Evolutionary conservation across 2,329 filamentous ascomycete species (phyloP).

Genomic region (Pestalotiopsis sp.): DNA sequence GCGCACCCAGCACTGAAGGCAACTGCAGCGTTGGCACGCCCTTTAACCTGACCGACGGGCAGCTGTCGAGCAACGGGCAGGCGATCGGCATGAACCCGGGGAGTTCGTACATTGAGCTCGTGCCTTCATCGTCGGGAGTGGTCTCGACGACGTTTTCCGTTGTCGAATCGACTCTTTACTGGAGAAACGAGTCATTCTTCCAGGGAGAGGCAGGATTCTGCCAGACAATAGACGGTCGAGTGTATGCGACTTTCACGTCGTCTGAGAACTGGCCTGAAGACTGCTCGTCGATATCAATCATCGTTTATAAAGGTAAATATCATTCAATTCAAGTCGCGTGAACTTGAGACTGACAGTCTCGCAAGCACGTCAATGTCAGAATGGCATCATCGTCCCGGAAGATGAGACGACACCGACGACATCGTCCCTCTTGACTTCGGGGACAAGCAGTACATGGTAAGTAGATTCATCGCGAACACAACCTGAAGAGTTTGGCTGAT

Average conservation of each 20-base stretch:
- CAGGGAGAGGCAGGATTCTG: background rate
- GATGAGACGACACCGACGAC: background rate
- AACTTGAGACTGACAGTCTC: background rate
- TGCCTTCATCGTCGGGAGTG: background rate
- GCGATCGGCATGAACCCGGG: background rate
- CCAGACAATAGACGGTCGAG: background rate
- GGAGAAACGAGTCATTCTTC: background rate
- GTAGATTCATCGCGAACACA: background rate
- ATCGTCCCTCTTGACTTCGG: background rate
- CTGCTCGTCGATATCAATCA: background rate
- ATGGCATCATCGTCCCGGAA: background rate
- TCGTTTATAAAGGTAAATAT: background rate
- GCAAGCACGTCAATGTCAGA: background rate
- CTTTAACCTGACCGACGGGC: background rate
- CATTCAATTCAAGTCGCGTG: background rate
- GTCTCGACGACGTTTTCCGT: background rate
- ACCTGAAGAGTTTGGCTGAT: background rate
- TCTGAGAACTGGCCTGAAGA: background rate
- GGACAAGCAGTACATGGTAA: background rate
- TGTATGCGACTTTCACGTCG: background rate
- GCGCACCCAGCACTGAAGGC: background rate
- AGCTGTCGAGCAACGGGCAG: background rate
- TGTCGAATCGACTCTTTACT: background rate
- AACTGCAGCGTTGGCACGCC: background rate
- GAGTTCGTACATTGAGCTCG: background rate